Conservation (phyloP, 2,329 filamentous ascomycete species). For the Nemania sp. region DNA sequence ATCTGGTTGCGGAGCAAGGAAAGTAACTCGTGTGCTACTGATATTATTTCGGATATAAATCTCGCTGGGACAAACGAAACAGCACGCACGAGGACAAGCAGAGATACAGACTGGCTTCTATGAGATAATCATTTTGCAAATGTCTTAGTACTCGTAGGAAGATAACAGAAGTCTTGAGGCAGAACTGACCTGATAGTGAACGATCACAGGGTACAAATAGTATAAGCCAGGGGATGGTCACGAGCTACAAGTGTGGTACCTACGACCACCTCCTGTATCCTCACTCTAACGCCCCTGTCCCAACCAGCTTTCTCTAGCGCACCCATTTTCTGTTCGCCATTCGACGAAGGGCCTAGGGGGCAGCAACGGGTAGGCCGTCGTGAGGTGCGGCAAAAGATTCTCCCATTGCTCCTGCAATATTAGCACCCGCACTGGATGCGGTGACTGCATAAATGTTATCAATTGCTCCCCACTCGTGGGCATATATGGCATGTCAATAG, state of each 20-base stretch:
- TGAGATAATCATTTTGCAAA: not conserved
- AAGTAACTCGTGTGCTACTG: no score
- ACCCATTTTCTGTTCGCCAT: slow-evolving; percentile 1
- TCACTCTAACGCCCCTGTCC: slow-evolving; percentile 7
- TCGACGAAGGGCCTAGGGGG: not conserved
- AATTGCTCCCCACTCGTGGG: slow-evolving; percentile 4
- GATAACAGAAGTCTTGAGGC: not conserved
- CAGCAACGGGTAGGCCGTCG: not conserved
- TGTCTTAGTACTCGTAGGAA: not conserved
- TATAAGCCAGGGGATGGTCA: slow-evolving; percentile 6
- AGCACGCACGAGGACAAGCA: not conserved
- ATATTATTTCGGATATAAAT: no score
- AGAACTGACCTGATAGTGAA: not conserved
- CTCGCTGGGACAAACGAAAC: no score
- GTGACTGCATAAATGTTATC: slow-evolving; percentile 5
- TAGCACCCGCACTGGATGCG: slow-evolving; percentile 8
- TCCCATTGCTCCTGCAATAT: slow-evolving; percentile 2
- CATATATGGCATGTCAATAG: slow-evolving; percentile 1
- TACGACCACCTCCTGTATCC: slow-evolving; percentile 3
- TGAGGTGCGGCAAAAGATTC: not conserved
- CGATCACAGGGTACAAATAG: not conserved
- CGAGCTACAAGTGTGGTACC: slow-evolving; percentile 4
- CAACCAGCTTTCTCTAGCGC: slow-evolving; percentile 4
- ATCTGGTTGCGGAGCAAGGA: no score
- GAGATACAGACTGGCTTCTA: not conserved